phyloP scores from a whole-genome alignment of 1,139 yeast species.

The Blastobotrys indianensis region DNA sequence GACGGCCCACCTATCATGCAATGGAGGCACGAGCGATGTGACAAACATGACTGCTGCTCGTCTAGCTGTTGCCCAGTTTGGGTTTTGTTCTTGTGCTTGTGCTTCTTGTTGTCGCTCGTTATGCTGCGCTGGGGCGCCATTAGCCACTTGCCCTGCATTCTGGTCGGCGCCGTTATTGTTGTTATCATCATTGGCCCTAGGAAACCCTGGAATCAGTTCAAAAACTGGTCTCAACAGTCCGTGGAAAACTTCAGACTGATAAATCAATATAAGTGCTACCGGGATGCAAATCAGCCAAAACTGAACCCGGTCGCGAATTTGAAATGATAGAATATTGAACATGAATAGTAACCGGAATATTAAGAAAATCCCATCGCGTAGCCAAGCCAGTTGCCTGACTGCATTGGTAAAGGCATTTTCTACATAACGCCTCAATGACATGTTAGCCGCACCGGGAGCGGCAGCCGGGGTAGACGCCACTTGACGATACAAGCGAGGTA shows the following conservation, averaged over 20 bases:
- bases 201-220: constrained; percentile 7
- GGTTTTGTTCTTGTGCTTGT: too few species aligned
- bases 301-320: constrained; percentile 4
- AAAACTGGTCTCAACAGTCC: constrained; percentile 10
- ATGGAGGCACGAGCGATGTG: constrained; percentile 6
- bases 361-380: constrained; percentile 1
- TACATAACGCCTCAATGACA: constrained; percentile 4
- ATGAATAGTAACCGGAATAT: constrained; percentile 5
- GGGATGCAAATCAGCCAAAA: constrained; percentile 11
- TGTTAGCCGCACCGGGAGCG: constrained; percentile 5
- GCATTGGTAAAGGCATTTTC: background rate
- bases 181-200: background rate
- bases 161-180: constrained; percentile 1
- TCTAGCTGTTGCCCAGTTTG: too few species aligned
- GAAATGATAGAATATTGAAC: background rate
- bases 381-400: constrained; percentile 2
- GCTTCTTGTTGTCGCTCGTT: too few species aligned
- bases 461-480: background rate
- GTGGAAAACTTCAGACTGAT: constrained; percentile 9
- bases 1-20: constrained; percentile 12
- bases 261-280: constrained; percentile 4
- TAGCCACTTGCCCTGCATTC: background rate
- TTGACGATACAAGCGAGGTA: constrained; percentile 5
- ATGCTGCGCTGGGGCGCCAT: too few species aligned
- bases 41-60: constrained; percentile 7